Base-by-base conservation (phyloP, 1,284 basidiomycete species). In the Pseudozyma sp. region DNA sequence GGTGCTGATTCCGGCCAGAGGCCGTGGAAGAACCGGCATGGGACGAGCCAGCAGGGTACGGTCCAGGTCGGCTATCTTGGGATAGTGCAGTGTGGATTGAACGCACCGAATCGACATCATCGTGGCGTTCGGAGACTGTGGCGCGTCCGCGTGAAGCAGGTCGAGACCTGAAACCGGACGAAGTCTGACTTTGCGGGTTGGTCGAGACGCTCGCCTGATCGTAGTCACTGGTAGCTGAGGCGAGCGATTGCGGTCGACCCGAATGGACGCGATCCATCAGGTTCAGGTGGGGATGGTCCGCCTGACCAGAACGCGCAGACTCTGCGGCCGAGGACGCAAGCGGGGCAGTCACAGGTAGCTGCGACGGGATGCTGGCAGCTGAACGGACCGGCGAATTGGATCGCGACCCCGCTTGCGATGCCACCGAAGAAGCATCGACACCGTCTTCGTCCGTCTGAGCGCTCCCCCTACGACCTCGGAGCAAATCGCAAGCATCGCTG, bases 371-470 rank as follows among this genome's bases (percentile, higher is more conserved):
- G n/a, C 45, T 57, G 34, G 54, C 19, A 16, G 55, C 51, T 30
- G 58, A 46, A 17, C 63, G 56, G 8, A 58, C 72, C 6, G 80
- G 80, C 37, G 81, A 82, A n/a, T 66, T 75, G 43, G 75, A 67
- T 8, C 70, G 66, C 29, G 82, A 84, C 7, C 82, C 82, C 2
- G 78, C 80, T 50, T 84, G 82, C 14, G 82, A 84, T 10, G 71
- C 72, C 50, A 81, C 67, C 35, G 80, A 77, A 42, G 79, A 77
- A 47, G 73, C 59, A 62, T 75, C 57, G 10, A 80, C 72, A 31
- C 79, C 78, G 43, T 80, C 74, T 10, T 69, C 75, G 19, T 68
- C 67, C 31, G 66, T 53, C 63, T 60, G 56, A 39, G 60, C 56
- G 50, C 57, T 65, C 9, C 57, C 58, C 45, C 66, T 44, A 16